Conservation (phyloP, 2,329 filamentous ascomycete genomes). For the Fusarium sp. region DNA sequence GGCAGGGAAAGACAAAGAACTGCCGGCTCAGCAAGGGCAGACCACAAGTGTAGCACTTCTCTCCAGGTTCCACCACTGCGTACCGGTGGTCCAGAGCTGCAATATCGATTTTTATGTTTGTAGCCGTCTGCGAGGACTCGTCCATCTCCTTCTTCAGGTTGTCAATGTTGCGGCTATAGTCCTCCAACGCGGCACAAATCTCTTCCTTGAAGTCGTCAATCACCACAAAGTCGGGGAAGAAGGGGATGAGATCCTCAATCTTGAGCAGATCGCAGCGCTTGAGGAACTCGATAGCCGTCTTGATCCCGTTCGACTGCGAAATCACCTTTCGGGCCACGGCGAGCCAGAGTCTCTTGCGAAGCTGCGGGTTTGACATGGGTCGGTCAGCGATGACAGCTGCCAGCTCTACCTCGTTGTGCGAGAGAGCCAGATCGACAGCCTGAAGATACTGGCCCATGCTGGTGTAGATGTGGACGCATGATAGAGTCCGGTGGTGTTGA, state of each 20-base stretch:
- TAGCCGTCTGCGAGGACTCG: conserved; percentile 86
- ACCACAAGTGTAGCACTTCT: conserved; percentile 90
- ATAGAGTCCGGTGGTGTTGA: conserved; percentile 90
- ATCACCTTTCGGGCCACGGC: conserved; percentile 96
- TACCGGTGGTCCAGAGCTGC: conserved; percentile 87
- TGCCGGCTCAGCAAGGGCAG: conserved; percentile 88
- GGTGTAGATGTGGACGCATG: conserved; percentile 96
- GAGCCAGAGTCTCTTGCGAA: conserved; percentile 95
- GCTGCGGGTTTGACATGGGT: conserved; percentile 78
- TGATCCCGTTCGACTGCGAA: conserved; percentile 85
- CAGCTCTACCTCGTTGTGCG: conserved; percentile 89
- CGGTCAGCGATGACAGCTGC: conserved; percentile 90
- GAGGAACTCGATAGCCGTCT: conserved; percentile 91
- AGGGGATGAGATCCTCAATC: conserved; percentile 97
- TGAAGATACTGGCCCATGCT: conserved; percentile 95
- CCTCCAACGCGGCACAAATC: conserved; percentile 92
- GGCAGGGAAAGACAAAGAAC: conserved; percentile 98
- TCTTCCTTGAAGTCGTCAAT: conserved; percentile 99
- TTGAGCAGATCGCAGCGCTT: conserved; percentile 90
- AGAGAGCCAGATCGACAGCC: conserved; percentile 90
- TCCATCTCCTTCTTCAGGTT: conserved; percentile 93
- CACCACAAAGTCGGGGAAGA: conserved; percentile 98
- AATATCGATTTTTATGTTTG: conserved; percentile 92
- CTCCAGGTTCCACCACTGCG: conserved; percentile 95
- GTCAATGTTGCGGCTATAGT: conserved; percentile 93